Evolutionary conservation across 2,329 filamentous ascomycete species (phyloP).

Genomic region (Exophiala sideris): DNA sequence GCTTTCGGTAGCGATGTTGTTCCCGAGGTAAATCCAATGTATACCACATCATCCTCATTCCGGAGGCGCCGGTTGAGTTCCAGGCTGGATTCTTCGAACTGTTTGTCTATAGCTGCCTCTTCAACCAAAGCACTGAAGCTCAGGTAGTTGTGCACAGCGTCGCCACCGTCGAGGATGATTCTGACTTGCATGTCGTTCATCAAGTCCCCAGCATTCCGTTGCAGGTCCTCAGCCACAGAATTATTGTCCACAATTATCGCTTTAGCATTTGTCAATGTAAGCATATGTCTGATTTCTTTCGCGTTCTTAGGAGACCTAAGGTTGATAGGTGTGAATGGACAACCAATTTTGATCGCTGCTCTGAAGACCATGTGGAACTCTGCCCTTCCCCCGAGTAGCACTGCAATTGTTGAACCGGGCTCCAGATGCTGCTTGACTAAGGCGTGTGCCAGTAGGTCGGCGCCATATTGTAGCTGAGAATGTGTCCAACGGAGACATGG

Average conservation of each 20-base stretch:
- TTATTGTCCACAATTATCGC: conserved; percentile 5
- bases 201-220: conserved; percentile 2
- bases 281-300: conserved; percentile 7
- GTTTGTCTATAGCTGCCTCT: not conserved
- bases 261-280: not conserved
- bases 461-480: conserved; percentile 1
- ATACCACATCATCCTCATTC: conserved; percentile 5
- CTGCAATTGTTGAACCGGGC: conserved; percentile 1
- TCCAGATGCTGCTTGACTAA: not conserved
- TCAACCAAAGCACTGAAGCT: not conserved
- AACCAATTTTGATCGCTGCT: conserved; percentile 3
- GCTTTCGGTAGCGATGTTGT: conserved; percentile 10
- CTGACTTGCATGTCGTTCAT: conserved; percentile 10
- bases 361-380: conserved; percentile 7
- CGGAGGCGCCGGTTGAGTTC: not conserved
- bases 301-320: not conserved
- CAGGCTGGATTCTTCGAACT: not conserved
- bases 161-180: not conserved
- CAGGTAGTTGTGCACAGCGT: not conserved
- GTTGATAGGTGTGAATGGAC: conserved; percentile 6
- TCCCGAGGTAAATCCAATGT: conserved; percentile 11
- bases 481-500: conserved; percentile 4
- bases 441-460: not conserved
- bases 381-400: not conserved
- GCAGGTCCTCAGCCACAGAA: not conserved